Evolutionary conservation across 257 asterid species (phyloP).

Genomic region (Ajuga chamaepitys): DNA sequence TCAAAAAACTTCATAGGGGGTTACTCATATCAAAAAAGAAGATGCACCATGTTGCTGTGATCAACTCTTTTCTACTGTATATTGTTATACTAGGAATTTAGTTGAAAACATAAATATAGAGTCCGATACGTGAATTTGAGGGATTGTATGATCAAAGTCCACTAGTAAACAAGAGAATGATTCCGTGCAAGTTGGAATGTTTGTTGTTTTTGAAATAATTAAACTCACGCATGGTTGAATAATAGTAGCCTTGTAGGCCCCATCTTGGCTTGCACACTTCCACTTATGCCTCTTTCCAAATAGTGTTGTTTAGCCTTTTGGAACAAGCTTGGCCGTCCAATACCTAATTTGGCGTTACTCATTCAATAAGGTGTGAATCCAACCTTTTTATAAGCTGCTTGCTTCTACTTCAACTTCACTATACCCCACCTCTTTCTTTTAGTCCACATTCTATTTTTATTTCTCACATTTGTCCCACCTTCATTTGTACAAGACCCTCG

Average conservation of each 20-base stretch:
- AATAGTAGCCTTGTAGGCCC: conserved; percentile 33
- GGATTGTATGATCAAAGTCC: conserved; percentile 24
- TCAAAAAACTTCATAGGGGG: too few relatives aligned
- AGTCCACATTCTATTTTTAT: not conserved
- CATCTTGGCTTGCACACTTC: not conserved
- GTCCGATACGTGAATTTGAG: too few relatives aligned
- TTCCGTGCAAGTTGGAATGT: conserved; percentile 33
- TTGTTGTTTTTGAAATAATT: conserved; percentile 14
- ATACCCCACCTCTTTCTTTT: not conserved
- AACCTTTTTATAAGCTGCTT: not conserved
- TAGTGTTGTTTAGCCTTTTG: not conserved
- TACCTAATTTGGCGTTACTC: not conserved
- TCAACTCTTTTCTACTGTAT: too few relatives aligned
- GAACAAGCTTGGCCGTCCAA: conserved; percentile 14
- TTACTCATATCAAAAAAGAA: too few relatives aligned
- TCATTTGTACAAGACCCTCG: not conserved
- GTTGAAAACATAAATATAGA: too few relatives aligned
- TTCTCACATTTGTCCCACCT: too few relatives aligned
- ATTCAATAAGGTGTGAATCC: conserved; percentile 3
- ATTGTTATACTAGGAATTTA: too few relatives aligned
- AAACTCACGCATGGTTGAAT: conserved; percentile 33
- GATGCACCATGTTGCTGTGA: too few relatives aligned
- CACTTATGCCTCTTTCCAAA: not conserved
- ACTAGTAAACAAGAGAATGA: conserved; percentile 25
- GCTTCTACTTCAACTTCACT: conserved; percentile 17